Base-by-base conservation (phyloP, 768 basidiomycete genomes). In the Imleria badia region DNA sequence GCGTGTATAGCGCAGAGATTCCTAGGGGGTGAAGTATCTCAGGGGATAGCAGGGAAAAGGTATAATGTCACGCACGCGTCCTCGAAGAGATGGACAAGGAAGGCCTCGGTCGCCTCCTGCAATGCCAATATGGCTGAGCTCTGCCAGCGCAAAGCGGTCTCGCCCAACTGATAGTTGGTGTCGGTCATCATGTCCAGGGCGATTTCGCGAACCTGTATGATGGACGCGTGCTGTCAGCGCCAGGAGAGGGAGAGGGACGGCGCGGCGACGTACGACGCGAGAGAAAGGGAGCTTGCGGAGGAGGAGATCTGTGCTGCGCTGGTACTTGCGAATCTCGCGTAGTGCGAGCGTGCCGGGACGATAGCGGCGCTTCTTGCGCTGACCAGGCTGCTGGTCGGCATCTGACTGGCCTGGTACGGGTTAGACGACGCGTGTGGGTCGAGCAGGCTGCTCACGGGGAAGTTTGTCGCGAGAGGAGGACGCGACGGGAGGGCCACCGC, bases 1-100 rank as follows among this genome's bases (percentile, higher is more conserved):
- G 96, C 96, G 66, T 98, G 96, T 60, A 99, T 91, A 7, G 96
- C 95, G 66, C 97, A 99, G 33, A 97, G 76, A 70, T 98, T 97
- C 40, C 94, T 97, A 57, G 20, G 56, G 47, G 14, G 43, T n/a
- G 20, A 44, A 36, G 20, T 43, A n/a, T 26, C 23, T 62, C 40
- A 56, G 42, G 41, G 19, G 29, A 38, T 20, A 5, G 2, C 22
- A 23, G 8, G n/a, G 17, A 30, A 20, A 10, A 2, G 40, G 22
- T 14, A 30, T 19, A 44, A 48, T 31, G 41, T 9, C 26, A 91
- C 94, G 77, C 72, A 98, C 92, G 96, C 94, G 73, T 99, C 97
- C 73, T 99, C 97, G 59, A 99, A 98, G 41, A 98, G 74, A 74
- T 98, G 95, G 19, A 99, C 92, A 17, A 98, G 78, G 64, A 83